Evolutionary conservation across 352 stramenopile genomes (phyloP).

Genomic region (Globisporangium uncinulatum): DNA sequence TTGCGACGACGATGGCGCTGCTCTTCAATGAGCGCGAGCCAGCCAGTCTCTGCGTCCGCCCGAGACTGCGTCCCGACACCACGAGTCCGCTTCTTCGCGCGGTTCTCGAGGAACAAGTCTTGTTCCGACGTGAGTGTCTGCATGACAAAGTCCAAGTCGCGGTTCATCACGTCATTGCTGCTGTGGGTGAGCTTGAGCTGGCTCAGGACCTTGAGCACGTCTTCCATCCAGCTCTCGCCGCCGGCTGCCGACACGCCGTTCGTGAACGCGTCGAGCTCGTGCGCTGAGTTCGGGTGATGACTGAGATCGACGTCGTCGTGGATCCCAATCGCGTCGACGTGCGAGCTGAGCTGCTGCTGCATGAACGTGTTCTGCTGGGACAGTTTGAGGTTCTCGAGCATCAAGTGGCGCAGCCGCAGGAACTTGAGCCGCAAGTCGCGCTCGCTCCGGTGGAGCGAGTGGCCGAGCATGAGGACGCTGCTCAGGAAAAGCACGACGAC

Average conservation of each 20-base stretch:
- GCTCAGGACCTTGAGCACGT: slow-evolving; percentile 53
- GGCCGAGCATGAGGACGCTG: slow-evolving; percentile 31
- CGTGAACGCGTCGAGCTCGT: neutral
- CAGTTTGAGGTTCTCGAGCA: slow-evolving; percentile 63
- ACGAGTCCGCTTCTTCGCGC: slow-evolving; percentile 6
- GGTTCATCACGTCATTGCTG: slow-evolving; percentile 28
- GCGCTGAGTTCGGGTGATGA: neutral
- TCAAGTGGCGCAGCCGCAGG: slow-evolving; percentile 40
- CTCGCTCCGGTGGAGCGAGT: slow-evolving; percentile 37
- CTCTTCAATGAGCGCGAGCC: slow-evolving; percentile 51
- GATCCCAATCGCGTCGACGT: slow-evolving; percentile 53
- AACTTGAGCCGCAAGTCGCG: slow-evolving; percentile 40
- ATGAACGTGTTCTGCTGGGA: slow-evolving; percentile 54
- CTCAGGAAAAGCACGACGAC: slow-evolving; percentile 35
- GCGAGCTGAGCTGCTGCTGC: slow-evolving; percentile 58
- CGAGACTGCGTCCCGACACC: slow-evolving; percentile 13
- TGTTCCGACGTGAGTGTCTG: slow-evolving; percentile 59
- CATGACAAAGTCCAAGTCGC: slow-evolving; percentile 61
- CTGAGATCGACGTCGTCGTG: slow-evolving; percentile 9
- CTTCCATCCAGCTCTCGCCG: slow-evolving; percentile 71
- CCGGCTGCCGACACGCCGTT: slow-evolving; percentile 12
- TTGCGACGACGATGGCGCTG: slow-evolving; percentile 37
- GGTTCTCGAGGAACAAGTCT: slow-evolving; percentile 45
- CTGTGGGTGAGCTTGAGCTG: slow-evolving; percentile 32
- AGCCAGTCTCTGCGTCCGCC: slow-evolving; percentile 21